Percentiles rank a stretch among this genome's conserved stretches.
Conservation (phyloP, 148 eudicot species). For the Nyssa sinensis region DNA sequence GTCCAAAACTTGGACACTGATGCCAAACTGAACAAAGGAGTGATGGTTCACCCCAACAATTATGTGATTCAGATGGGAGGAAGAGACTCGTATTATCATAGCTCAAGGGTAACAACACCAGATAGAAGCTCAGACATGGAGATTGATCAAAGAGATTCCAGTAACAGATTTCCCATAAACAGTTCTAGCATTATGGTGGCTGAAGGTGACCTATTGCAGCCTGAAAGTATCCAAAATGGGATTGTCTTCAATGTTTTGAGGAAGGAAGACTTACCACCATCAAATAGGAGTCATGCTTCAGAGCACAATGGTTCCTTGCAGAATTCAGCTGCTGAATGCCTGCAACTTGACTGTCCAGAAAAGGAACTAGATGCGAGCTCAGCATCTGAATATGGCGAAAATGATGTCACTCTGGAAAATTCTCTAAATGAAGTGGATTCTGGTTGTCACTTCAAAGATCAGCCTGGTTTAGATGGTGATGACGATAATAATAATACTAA, state of each 20-base stretch:
- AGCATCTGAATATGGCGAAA: slow-evolving; percentile 55
- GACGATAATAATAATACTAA: slow-evolving; percentile 20
- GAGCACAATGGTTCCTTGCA: slow-evolving; percentile 28
- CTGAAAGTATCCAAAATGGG: slow-evolving; percentile 65
- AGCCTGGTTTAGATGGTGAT: slow-evolving; percentile 11
- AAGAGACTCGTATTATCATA: slow-evolving; percentile 32
- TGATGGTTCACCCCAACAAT: slow-evolving; percentile 35
- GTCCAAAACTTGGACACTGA: slow-evolving; percentile 68
- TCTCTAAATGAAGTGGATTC: slow-evolving; percentile 12
- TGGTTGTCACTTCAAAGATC: slow-evolving; percentile 2
- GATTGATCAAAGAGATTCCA: slow-evolving; percentile 42
- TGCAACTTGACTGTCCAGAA: slow-evolving; percentile 64
- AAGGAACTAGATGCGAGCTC: slow-evolving; percentile 67
- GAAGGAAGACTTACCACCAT: slow-evolving; percentile 56
- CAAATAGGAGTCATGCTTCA: slow-evolving; percentile 57
- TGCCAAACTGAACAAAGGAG: slow-evolving; percentile 32
- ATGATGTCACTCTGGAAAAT: slow-evolving; percentile 17
- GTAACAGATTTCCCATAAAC: slow-evolving; percentile 21
- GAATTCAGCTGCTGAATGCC: slow-evolving; percentile 56
- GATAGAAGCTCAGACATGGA: slow-evolving; percentile 53
- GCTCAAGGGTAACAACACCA: slow-evolving; percentile 45
- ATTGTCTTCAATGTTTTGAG: slow-evolving; percentile 77
- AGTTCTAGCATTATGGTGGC: slow-evolving; percentile 54
- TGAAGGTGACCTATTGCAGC: slow-evolving; percentile 84
- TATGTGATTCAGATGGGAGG: slow-evolving; percentile 27